Percentiles rank a stretch among this genome's conserved stretches.
Evolutionary conservation across 23 red algal genomes (phyloP).

Genomic region (Gracilaria gracilis): DNA sequence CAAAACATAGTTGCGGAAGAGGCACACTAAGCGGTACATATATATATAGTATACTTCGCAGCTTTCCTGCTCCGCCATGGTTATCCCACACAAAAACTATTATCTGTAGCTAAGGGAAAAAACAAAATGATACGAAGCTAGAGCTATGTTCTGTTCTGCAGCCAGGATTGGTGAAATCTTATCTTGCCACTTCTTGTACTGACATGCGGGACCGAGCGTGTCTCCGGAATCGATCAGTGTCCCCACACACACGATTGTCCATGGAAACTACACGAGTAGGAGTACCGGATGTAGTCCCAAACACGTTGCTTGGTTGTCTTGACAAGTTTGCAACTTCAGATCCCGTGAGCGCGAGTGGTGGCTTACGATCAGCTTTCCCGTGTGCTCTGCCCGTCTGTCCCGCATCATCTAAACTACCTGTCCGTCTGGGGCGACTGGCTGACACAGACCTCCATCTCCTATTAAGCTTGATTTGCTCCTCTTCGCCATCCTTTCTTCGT

Average conservation of each 20-base stretch:
- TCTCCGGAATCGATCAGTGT: slow-evolving; percentile 33
- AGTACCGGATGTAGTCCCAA: slow-evolving; percentile 2
- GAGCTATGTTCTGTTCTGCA: neutral
- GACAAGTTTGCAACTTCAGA: slow-evolving; percentile 61
- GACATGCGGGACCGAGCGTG: slow-evolving; percentile 23
- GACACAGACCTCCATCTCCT: slow-evolving; percentile 53
- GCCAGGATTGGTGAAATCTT: neutral
- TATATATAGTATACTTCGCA: neutral
- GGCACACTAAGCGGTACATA: neutral
- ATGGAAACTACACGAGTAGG: slow-evolving; percentile 40
- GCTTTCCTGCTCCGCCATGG: neutral
- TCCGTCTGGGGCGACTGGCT: slow-evolving; percentile 32
- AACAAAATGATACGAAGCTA: neutral
- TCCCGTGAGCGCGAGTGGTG: slow-evolving; percentile 42
- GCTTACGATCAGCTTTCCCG: slow-evolving; percentile 15
- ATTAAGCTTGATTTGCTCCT: slow-evolving; percentile 42
- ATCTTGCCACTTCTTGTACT: slow-evolving; percentile 14
- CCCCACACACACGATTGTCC: slow-evolving; percentile 19
- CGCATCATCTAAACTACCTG: slow-evolving; percentile 31
- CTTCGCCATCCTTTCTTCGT: slow-evolving; percentile 29
- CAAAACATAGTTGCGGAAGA: neutral
- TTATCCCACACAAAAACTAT: neutral
- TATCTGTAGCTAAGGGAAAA: neutral
- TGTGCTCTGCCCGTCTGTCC: neutral
- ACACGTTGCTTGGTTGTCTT: slow-evolving; percentile 56